Base-by-base conservation (phyloP, 2,329 filamentous ascomycete species). In the Botrytis fragariae region DNA sequence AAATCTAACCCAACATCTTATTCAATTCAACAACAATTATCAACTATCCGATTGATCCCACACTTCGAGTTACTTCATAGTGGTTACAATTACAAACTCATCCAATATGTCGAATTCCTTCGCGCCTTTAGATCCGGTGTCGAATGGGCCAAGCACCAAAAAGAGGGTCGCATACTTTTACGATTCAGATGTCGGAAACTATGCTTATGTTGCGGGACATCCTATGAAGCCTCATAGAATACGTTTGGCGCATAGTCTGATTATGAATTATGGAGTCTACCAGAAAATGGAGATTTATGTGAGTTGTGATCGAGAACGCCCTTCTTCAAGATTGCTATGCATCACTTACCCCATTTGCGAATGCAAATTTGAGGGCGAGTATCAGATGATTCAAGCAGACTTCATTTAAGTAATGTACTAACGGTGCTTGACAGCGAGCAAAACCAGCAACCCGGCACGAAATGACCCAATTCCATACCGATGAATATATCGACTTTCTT, bases 221-320 rank as follows among this genome's bases (percentile, higher is more conserved):
- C 96, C 96, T 60, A 99, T 99, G 96, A 99, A 99, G 84, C 96
- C 96, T 76, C 97, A 97, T 88, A 92, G 96, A 35, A 91, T 99
- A 79, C 94, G 95, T 32, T 85, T 99, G 77, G 97, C 96, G 68
- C 97, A 99, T 83, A 96, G 97, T 80, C 88, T 99, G 78, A 94
- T 99, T 72, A 92, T 98, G 87, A 94, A 96, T 74, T 98, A 98
- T 85, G 94, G 95, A 74, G 89, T 98, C 74, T 97, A 98, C 83
- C 92, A 96, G 82, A 95, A 95, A 79, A 97, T 99, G 92, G 95
- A 98, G 82, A 92, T 97, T 64, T 98, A 97, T 81, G 91, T 96
- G 80, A 87, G 95, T 82, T 81, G 60, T 63, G 73, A 29, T 74
- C 61, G 45, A 61, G 29, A 18, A 54, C 51, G 44, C 29, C 39